These are phyloP conservation scores for Colletotrichum tabaci DNA, from an alignment of 2,329 filamentous ascomycete genomes.

Conservation along the genomic window DNA sequence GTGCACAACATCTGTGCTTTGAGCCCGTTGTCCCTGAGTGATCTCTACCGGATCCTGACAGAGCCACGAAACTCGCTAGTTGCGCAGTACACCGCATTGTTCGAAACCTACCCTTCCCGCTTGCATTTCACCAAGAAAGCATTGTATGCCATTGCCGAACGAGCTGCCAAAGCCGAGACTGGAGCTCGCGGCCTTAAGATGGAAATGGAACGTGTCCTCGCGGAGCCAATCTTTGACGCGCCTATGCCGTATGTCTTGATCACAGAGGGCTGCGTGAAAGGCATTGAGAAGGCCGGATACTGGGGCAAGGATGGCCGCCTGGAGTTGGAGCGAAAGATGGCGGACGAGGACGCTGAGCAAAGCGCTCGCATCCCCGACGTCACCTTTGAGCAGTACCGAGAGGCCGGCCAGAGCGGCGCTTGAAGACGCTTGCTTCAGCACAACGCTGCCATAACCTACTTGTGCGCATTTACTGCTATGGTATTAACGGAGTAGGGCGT, in stretches of 20 bases:
- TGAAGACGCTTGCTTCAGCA: conserved; percentile 45
- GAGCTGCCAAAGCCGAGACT: conserved; percentile 74
- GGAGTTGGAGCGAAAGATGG: conserved; percentile 77
- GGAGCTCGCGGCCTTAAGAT: conserved; percentile 86
- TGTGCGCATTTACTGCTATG: conserved; percentile 4
- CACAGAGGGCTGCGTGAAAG: conserved; percentile 77
- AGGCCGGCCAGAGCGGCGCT: conserved; percentile 65
- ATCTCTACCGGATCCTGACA: conserved; percentile 89
- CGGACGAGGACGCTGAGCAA: conserved; percentile 69
- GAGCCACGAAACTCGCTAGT: conserved; percentile 92
- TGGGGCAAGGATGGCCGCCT: conserved; percentile 80
- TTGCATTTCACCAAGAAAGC: conserved; percentile 87
- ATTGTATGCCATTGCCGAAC: conserved; percentile 83
- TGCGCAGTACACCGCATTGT: conserved; percentile 90
- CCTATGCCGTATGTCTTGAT: conserved; percentile 83
- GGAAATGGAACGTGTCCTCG: conserved; percentile 84
- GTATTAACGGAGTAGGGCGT: conserved; percentile 12
- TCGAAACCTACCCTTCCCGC: conserved; percentile 83
- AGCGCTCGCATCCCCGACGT: conserved; percentile 40
- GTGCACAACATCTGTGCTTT: conserved; percentile 92
- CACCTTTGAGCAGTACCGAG: conserved; percentile 59
- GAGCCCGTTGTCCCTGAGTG: conserved; percentile 76
- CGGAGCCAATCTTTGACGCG: conserved; percentile 86
- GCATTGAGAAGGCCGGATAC: conserved; percentile 71
- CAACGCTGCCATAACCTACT: background rate